Evolutionary conservation across 768 basidiomycete species (phyloP).

Genomic region (Phylloporus rhodoxanthus): DNA sequence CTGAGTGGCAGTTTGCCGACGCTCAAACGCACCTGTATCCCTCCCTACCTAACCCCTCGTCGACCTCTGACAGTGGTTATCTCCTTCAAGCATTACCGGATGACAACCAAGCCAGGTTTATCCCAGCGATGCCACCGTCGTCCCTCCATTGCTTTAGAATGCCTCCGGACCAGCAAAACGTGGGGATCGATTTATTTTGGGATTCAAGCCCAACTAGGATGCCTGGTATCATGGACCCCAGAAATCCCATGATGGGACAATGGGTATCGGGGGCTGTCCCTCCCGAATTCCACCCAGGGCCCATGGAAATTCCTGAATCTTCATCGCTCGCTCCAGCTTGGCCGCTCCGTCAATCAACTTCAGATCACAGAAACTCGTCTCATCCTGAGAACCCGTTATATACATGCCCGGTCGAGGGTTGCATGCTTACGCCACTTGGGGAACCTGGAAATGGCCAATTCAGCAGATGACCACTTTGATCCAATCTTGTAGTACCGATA

Average conservation of each 20-base stretch:
- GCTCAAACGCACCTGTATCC: conserved; percentile 1
- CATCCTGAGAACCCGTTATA: not conserved
- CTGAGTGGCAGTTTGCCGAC: conserved; percentile 7
- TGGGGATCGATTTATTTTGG: not conserved
- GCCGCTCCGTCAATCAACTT: not conserved
- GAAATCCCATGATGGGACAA: conserved; percentile 1
- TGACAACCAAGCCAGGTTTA: conserved; percentile 1
- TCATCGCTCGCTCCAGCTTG: not conserved
- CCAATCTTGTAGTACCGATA: not conserved
- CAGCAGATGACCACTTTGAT: not conserved
- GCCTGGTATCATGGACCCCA: not conserved
- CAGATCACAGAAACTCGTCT: conserved; percentile 3
- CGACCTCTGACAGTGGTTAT: not conserved
- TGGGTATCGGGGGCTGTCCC: conserved; percentile 1
- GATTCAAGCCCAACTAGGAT: not conserved
- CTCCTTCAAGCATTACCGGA: conserved; percentile 1
- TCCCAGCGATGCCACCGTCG: not conserved
- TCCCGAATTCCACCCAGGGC: not conserved
- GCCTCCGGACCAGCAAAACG: conserved; percentile 1
- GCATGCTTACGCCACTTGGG: conserved; percentile 2
- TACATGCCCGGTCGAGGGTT: conserved; percentile 3
- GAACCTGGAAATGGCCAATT: not conserved
- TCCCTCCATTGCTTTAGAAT: not conserved
- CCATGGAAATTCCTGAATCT: not conserved
- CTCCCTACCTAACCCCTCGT: not conserved